Base-by-base conservation (phyloP, 1,284 basidiomycete species). In the Inonotus obliquus region DNA sequence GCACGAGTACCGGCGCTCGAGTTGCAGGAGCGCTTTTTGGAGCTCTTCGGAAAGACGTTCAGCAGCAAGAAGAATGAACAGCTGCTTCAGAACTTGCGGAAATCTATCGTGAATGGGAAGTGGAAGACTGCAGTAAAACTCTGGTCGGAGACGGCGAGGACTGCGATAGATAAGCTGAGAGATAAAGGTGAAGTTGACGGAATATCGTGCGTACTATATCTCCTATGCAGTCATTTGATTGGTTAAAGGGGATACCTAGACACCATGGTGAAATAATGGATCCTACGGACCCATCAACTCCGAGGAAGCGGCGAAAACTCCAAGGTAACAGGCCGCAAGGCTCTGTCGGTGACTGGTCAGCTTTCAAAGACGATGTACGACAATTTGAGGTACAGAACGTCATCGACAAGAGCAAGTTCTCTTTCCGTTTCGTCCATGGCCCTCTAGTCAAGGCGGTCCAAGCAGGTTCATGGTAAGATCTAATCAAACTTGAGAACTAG, bases 401-500 rank as follows among this genome's bases (percentile, higher is more conserved):
- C 29, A 86, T 87, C 66, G 88, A 87, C 63, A 89, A 91, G 70
- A 87, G 89, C 57, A 95, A 91, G 71, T 91, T 96, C 69, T 91
- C 94, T 0, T 99, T 99, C 71, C 87, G 88, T 4, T 99, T 98
- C 68, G 88, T 98, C 2, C 97, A 99, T 71, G 97, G 97, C 0
- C 96, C 97, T 9, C 77, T 99, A 13, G 88, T 98, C n/a, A 92
- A 90, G 69, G 97, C 97, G 0, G 75, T 99, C 62, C 83, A 89
- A 48, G 81, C 84, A 44, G 97, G 97, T 7, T 87, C 96, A 72
- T 99, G 97, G 97, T 94, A 67, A 66, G 84, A n/a, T n/a, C 14
- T 37, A 10, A 11, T 54, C 63, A 52, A 66, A 32, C 59, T 47
- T 58, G 65, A 59, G 65, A 53, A 27, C 14, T 41, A 57, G 2